A percentile compares a stretch with the other conserved stretches of the same genome.
Conservation (phyloP, 176 grass and related monocot species). For the Zizania latifolia region DNA sequence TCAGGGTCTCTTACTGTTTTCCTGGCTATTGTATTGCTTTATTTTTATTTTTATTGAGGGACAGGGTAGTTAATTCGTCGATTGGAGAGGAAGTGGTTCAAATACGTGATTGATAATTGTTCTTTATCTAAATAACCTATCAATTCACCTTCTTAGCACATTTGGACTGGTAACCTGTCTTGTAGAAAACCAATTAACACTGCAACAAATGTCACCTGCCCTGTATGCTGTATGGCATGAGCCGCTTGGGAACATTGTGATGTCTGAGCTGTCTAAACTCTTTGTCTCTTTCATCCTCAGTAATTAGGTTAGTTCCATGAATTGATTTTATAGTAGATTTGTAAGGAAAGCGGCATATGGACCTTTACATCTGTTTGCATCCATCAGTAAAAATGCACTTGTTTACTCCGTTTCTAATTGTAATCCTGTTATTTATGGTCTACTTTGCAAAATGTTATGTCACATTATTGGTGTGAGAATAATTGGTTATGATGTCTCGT, state of each 20-base stretch:
- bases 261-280: neutral
- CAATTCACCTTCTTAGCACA: neutral
- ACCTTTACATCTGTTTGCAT: neutral
- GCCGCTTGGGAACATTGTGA: neutral
- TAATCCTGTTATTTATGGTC: neutral
- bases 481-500: constrained; percentile 24
- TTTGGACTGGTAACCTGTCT: neutral
- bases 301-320: neutral
- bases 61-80: neutral
- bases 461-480: constrained; percentile 14
- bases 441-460: constrained; percentile 5
- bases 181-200: neutral
- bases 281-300: neutral
- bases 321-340: constrained; percentile 1
- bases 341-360: neutral
- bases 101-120: neutral
- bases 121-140: neutral
- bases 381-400: neutral
- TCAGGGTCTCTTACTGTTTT: no score
- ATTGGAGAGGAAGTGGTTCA: neutral
- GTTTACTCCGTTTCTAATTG: neutral
- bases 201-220: neutral
- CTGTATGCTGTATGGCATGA: neutral
- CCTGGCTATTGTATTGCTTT: neutral
- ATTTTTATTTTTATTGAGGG: neutral